phyloP scores from a whole-genome alignment of 345 rosid genomes.

The Limnanthes douglasii region DNA sequence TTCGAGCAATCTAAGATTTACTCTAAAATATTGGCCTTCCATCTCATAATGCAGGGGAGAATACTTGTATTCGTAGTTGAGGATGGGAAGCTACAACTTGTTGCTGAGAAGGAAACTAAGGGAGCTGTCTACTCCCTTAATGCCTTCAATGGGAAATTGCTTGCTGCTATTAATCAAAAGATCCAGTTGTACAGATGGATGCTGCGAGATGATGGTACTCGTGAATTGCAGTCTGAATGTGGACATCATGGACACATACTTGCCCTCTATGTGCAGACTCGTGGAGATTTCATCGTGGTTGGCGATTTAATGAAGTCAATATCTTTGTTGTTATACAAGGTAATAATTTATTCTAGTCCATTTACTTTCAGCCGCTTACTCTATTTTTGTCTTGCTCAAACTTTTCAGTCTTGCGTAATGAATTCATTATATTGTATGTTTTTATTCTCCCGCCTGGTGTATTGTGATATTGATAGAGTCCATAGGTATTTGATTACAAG shows the following conservation, averaged over 20 bases:
- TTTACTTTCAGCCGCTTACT: no score
- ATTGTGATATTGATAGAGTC: neutral
- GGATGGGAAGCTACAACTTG: constrained; percentile 77
- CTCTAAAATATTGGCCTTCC: no score
- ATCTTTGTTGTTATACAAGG: constrained; percentile 85
- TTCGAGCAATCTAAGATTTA: no score
- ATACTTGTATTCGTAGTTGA: constrained; percentile 76
- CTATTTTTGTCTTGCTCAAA: constrained; percentile 1
- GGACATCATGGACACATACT: constrained; percentile 89
- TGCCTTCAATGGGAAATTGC: constrained; percentile 85
- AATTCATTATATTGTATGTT: neutral
- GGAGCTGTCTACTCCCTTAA: constrained; percentile 80
- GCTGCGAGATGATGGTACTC: constrained; percentile 79
- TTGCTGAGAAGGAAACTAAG: constrained; percentile 86
- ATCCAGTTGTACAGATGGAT: constrained; percentile 91
- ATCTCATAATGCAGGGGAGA: constrained; percentile 72
- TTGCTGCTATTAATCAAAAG: constrained; percentile 87
- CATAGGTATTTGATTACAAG: constrained; percentile 5
- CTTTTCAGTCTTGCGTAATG: neutral
- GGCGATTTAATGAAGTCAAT: constrained; percentile 96
- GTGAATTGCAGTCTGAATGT: constrained; percentile 79
- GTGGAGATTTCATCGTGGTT: constrained; percentile 89
- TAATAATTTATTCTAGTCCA: constrained; percentile 9
- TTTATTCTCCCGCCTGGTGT: neutral
- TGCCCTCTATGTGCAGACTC: constrained; percentile 83